These are phyloP conservation scores for Pseudofabraea citricarpa DNA, from an alignment of 2,329 filamentous ascomycete species.

Conservation along the genomic window DNA sequence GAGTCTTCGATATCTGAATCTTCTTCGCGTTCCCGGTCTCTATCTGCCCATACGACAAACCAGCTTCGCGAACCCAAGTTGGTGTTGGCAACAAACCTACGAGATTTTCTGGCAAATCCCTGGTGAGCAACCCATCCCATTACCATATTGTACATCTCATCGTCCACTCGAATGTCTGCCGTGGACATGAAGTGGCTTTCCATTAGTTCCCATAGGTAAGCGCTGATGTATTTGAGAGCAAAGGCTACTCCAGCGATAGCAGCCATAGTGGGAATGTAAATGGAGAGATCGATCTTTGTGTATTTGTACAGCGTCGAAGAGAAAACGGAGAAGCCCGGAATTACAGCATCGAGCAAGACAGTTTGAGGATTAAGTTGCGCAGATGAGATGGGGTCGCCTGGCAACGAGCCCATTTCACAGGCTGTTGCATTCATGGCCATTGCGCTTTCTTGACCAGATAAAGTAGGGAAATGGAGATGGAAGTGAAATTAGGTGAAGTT, in stretches of 20 bases:
- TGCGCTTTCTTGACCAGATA: no score
- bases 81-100: conserved; percentile 61
- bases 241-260: conserved; percentile 43
- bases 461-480: no score
- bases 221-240: conserved; percentile 46
- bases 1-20: conserved; percentile 27
- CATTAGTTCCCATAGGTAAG: conserved; percentile 42
- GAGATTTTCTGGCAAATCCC: conserved; percentile 52
- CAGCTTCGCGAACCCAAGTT: conserved; percentile 50
- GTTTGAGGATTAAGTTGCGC: conserved; percentile 29
- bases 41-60: conserved; percentile 37
- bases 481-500: no score
- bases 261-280: conserved; percentile 56
- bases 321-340: conserved; percentile 60
- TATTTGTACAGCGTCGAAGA: conserved; percentile 49
- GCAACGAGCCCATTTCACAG: not conserved
- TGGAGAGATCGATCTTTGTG: conserved; percentile 55
- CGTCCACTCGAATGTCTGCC: conserved; percentile 62
- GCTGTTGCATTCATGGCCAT: not conserved
- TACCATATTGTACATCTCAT: conserved; percentile 69
- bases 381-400: not conserved
- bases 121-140: conserved; percentile 67
- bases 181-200: conserved; percentile 57
- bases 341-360: conserved; percentile 50
- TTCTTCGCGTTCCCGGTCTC: conserved; percentile 42